A percentile compares a stretch with the other conserved stretches of the same genome.
These are phyloP conservation scores for Magnaporthiopsis incrustans DNA, from an alignment of 2,329 filamentous ascomycete genomes.

Conservation along the genomic window DNA sequence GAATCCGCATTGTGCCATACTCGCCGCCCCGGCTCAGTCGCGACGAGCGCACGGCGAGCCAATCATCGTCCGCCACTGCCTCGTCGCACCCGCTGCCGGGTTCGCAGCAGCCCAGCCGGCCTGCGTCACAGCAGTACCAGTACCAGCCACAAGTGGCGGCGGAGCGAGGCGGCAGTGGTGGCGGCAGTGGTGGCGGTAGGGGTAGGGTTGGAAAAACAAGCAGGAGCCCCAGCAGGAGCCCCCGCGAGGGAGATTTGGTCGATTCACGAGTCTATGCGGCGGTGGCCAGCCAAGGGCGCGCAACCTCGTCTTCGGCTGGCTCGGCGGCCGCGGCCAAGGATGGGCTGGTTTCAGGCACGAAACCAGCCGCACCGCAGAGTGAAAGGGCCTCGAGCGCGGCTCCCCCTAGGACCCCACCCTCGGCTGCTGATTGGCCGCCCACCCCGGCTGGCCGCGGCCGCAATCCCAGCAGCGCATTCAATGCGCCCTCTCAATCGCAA, in stretches of 20 bases:
- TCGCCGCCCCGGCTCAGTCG: conserved; percentile 33
- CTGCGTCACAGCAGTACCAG: conserved; percentile 6
- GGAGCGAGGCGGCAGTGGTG: background rate
- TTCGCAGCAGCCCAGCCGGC: background rate
- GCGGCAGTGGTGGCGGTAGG: background rate
- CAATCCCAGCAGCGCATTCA: conserved; percentile 27
- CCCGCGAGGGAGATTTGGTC: conserved; percentile 10
- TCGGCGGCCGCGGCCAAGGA: conserved; percentile 29
- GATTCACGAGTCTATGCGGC: conserved; percentile 16
- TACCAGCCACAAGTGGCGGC: conserved; percentile 5
- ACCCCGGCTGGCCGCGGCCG: conserved; percentile 13
- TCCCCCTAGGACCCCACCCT: conserved; percentile 22
- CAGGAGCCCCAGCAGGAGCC: too few species aligned
- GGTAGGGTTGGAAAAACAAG: too few species aligned
- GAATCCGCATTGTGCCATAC: conserved; percentile 42
- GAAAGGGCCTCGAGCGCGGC: conserved; percentile 12
- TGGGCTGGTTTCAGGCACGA: conserved; percentile 37
- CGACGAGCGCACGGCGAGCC: conserved; percentile 16
- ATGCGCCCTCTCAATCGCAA: conserved; percentile 24
- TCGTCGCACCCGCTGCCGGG: conserved; percentile 8
- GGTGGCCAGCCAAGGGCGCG: conserved; percentile 20
- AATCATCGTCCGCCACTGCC: conserved; percentile 13
- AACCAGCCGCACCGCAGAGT: conserved; percentile 24
- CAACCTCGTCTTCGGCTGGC: conserved; percentile 22
- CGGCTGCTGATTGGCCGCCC: background rate